Conservation (phyloP, 305 asterid species). For the Caryopteris hybrid region DNA sequence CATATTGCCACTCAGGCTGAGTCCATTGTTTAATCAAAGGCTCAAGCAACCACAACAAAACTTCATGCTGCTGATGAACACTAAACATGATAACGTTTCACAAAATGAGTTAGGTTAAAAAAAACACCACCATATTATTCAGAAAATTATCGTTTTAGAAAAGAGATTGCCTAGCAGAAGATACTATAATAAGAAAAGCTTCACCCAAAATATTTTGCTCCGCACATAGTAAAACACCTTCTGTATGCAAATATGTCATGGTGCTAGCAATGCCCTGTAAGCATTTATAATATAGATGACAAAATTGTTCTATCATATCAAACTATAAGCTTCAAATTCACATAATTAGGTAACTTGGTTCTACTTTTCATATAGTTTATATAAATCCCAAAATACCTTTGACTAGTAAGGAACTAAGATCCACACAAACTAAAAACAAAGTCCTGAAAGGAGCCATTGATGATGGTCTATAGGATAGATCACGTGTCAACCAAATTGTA, state of each 20-base stretch:
- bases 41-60: slow-evolving; percentile 89
- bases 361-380: neutral
- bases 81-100: slow-evolving; percentile 39
- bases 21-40: slow-evolving; percentile 95
- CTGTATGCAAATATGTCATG: slow-evolving; percentile 71
- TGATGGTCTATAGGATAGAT: neutral
- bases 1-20: slow-evolving; percentile 82
- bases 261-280: no score
- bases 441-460: neutral
- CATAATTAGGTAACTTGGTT: neutral
- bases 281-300: slow-evolving; percentile 9
- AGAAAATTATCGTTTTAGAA: neutral
- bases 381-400: neutral
- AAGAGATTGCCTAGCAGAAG: slow-evolving; percentile 81
- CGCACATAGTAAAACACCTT: slow-evolving; percentile 84
- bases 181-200: slow-evolving; percentile 90
- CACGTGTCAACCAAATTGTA: neutral
- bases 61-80: slow-evolving; percentile 88
- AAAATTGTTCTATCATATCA: slow-evolving; percentile 6
- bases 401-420: neutral
- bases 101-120: slow-evolving; percentile 7
- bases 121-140: neutral
- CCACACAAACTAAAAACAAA: neutral
- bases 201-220: slow-evolving; percentile 94
- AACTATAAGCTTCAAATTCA: slow-evolving; percentile 10